Base-by-base conservation (phyloP, 2,329 filamentous ascomycete genomes). In the Leptosphaerulina australis region DNA sequence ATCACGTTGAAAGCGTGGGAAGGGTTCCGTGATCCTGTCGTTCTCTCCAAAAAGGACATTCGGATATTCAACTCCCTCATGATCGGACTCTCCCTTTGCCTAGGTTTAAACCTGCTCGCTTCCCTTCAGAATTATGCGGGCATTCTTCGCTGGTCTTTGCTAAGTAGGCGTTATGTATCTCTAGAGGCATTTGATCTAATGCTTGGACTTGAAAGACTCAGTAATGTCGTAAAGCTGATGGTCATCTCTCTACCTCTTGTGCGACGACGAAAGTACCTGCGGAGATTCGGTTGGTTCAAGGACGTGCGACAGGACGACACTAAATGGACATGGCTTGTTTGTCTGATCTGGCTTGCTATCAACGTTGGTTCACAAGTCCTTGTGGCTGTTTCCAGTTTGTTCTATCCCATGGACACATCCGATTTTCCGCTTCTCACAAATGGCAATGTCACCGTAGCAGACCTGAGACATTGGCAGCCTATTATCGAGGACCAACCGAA, bases 111-210 rank as follows among this genome's bases (percentile, higher is more conserved):
- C 30, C 57, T 72, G 2, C 55, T 70, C 5, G 63, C 64, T 0
- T 70, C 66, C 4, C 55, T 72, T 14, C 69, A 70, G 34, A 57
- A 66, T 29, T 72, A 71, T 29, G 69, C 68, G 1, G 58, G 62
- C 7, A 65, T 67, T 36, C 61, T 72, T 14, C 62, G 68, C 12
- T 72, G 70, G 70, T 66, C 65, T 1, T 53, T 73, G n/a, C 53
- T 73, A 15, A 64, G 66, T 0, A 59, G 58, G 25, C 60, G 64
- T 21, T 72, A 68, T 22, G 60, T 71, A 17, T 68, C 60, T 9
- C 46, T 72, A 9, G 69, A 73, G 31, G 59, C 62, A 1, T 73
- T 71, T 25, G 70, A 71, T 33, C 56, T 73, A 18, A 70, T 72
- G 20, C 56, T 71, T 5, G 64, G 68, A 6, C 39, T 69, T 1